phyloP scores from a whole-genome alignment of 139 green algal species.

The Chlorella sorokiniana region DNA sequence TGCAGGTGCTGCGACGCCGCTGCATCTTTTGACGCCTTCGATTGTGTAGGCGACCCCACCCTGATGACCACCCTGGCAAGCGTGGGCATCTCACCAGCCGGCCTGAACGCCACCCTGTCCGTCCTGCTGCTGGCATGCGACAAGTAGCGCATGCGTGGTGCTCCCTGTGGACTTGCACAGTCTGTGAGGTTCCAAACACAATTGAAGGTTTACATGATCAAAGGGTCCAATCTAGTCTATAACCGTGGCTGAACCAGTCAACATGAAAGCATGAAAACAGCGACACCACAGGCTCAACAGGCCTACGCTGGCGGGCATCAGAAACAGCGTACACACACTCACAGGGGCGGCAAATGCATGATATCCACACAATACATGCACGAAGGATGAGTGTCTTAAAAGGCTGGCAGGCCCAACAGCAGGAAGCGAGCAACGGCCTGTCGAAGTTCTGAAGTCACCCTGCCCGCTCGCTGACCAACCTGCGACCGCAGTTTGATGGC shows the following conservation, averaged over 20 bases:
- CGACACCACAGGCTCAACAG: no score
- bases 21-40: background rate
- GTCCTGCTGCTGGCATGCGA: background rate
- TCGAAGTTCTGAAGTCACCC: background rate
- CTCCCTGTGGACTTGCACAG: background rate
- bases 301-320: no score
- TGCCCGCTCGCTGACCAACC: background rate
- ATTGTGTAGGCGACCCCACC: background rate
- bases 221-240: background rate
- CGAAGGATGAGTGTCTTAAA: background rate
- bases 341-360: no score
- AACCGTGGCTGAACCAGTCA: background rate
- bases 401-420: background rate
- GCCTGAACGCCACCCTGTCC: background rate
- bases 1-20: background rate
- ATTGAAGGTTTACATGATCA: no score
- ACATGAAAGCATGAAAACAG: no score
- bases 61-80: conserved; percentile 1
- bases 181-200: no score
- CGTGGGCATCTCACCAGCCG: background rate
- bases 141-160: background rate
- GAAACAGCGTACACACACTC: no score
- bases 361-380: background rate
- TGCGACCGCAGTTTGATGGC: no score
- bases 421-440: background rate